Evolutionary conservation across 371 early-diverging fungal species (phyloP).

Genomic region (Mucor piriformis): DNA sequence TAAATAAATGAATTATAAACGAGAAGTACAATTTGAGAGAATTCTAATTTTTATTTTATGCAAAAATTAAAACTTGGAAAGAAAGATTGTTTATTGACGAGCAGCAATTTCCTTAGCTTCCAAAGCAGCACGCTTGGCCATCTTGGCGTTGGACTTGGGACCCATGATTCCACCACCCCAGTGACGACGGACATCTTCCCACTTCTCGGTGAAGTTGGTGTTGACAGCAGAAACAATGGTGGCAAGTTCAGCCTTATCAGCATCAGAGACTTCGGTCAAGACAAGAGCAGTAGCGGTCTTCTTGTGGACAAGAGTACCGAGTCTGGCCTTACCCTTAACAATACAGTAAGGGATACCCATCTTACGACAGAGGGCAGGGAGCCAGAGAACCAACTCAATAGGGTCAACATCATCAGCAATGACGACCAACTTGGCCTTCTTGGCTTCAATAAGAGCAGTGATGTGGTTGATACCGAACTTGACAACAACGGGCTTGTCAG

Average conservation of each 20-base stretch:
- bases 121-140: conserved; percentile 77
- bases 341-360: conserved; percentile 99
- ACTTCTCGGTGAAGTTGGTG: conserved; percentile 92
- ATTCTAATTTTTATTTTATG: background rate
- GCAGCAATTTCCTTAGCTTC: conserved; percentile 69
- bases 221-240: conserved; percentile 90
- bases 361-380: conserved; percentile 99
- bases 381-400: conserved; percentile 98
- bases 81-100: conserved; percentile 45
- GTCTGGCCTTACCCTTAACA: conserved; percentile 97
- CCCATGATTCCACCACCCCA: conserved; percentile 99
- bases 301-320: conserved; percentile 98
- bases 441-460: conserved; percentile 95
- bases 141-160: conserved; percentile 85
- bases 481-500: conserved; percentile 95
- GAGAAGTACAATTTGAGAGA: background rate
- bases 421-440: conserved; percentile 98
- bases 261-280: conserved; percentile 92
- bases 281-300: conserved; percentile 98
- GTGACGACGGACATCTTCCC: conserved; percentile 84
- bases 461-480: conserved; percentile 99
- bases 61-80: background rate
- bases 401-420: conserved; percentile 99
- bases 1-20: conserved; percentile 4
- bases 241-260: conserved; percentile 94